These are phyloP conservation scores for Tetracladium marchalianum DNA, from an alignment of 495 filamentous ascomycete species.

Conservation along the genomic window DNA sequence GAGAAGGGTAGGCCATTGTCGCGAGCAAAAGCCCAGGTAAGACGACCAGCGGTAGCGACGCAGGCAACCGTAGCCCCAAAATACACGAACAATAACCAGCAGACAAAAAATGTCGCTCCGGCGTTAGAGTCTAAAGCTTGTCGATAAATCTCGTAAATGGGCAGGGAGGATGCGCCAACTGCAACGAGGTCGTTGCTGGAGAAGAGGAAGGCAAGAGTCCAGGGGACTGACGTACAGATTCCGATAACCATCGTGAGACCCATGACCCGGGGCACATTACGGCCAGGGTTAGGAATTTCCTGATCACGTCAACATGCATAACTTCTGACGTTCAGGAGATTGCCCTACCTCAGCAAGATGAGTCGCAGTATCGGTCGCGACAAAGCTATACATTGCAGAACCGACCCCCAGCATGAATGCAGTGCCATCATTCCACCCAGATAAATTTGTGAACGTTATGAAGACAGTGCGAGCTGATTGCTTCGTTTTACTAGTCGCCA, in stretches of 20 bases:
- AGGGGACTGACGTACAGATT: slow-evolving; percentile 24
- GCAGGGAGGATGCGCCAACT: neutral
- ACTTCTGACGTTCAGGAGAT: neutral
- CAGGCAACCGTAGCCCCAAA: slow-evolving; percentile 32
- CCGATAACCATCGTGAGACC: slow-evolving; percentile 29
- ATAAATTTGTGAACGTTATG: neutral
- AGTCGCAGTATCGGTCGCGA: slow-evolving; percentile 17
- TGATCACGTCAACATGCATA: neutral
- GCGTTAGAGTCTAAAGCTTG: slow-evolving; percentile 12
- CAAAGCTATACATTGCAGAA: slow-evolving; percentile 24
- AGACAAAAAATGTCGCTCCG: slow-evolving; percentile 19
- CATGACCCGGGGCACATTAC: slow-evolving; percentile 26
- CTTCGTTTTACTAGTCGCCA: neutral
- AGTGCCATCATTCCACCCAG: slow-evolving; percentile 19
- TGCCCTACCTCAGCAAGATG: slow-evolving; percentile 19
- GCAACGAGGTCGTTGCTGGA: slow-evolving; percentile 23
- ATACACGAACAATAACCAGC: slow-evolving; percentile 24
- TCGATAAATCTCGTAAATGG: neutral
- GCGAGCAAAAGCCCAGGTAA: slow-evolving; percentile 42
- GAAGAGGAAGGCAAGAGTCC: slow-evolving; percentile 28
- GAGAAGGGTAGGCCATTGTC: slow-evolving; percentile 29
- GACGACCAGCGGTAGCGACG: slow-evolving; percentile 36
- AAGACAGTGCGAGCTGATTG: neutral
- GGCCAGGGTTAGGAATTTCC: slow-evolving; percentile 24
- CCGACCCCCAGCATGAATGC: slow-evolving; percentile 28